Evolutionary conservation across 345 rosid species (phyloP), one percentile per base, ranked within the genome.

Genomic region (Citrus hindsii): DNA sequence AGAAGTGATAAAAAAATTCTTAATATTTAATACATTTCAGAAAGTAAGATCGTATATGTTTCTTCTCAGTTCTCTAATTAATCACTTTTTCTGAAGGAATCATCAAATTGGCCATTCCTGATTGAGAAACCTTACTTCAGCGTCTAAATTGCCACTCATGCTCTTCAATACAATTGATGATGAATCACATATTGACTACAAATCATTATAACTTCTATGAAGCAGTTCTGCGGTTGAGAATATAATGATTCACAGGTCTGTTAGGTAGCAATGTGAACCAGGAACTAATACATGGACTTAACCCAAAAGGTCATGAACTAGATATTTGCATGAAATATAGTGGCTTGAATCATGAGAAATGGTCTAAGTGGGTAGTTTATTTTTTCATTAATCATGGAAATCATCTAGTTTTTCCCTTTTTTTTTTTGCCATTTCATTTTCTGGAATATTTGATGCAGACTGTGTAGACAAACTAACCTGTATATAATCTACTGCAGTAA

Each of bases 401-500:
- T 71, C 28, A 30, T 24, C 38, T 30, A 28, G 30, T 2, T 13
- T n/a, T 42, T 2, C 2, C 1, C 0, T 3, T 69, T 46, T 25
- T 25, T 7, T 25, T 3, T 12, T 5, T 68, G 25, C 5, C 27
- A 14, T 33, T 19, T 33, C 35, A 4, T 22, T 24, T 3, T 5
- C 35, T 6, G 38, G 32, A 16, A 63, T 30, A 63, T 33, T 30
- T 64, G 37, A 18, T 64, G 19, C 38, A 61, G 66, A 30, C 67
- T 64, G 8, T 18, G 30, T 2, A 61, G 65, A 69, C 18, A 77
- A 51, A 51, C 82, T 40, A 74, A 92, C 94, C 92, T 94, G 94
- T 58, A 90, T 6, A 80, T 89, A 92, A 88, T 93, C 98, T 9
- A 90, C 92, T 6, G 97, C 97, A 13, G 97, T 79, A 77, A 94